These are phyloP conservation scores for Kickxella alabastrina DNA, from an alignment of 192 early-diverging fungal genomes.

Conservation along the genomic window DNA sequence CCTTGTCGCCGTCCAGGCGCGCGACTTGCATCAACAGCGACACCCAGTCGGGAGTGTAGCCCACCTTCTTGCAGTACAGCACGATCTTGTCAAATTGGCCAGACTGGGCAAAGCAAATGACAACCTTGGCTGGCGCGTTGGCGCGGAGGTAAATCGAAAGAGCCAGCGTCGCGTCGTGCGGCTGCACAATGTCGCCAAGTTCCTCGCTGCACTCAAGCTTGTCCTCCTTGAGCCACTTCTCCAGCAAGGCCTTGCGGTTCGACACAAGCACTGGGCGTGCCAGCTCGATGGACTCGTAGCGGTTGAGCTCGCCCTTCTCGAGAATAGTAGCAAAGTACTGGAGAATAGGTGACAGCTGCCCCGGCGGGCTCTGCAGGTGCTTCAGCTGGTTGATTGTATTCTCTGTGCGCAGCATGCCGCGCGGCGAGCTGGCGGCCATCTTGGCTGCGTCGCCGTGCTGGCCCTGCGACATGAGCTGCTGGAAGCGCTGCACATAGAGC, in stretches of 20 bases:
- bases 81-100: constrained; percentile 96
- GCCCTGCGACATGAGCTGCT: constrained; percentile 70
- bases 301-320: constrained; percentile 92
- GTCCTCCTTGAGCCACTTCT: constrained; percentile 99
- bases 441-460: constrained; percentile 88
- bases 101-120: constrained; percentile 94
- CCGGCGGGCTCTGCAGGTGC: constrained; percentile 66
- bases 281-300: constrained; percentile 90
- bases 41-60: constrained; percentile 89
- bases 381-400: constrained; percentile 95
- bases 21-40: constrained; percentile 88
- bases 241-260: constrained; percentile 86
- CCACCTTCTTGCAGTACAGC: constrained; percentile 90
- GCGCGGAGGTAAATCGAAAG: constrained; percentile 93
- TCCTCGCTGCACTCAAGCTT: constrained; percentile 98
- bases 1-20: constrained; percentile 89
- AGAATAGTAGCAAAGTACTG: constrained; percentile 97
- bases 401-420: constrained; percentile 91
- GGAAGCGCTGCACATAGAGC: constrained; percentile 89
- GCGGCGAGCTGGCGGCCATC: constrained; percentile 90
- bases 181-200: constrained; percentile 94
- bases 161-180: constrained; percentile 83
- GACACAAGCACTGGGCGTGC: constrained; percentile 87
- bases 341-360: constrained; percentile 86
- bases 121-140: constrained; percentile 89